phyloP scores from a whole-genome alignment of 2,329 filamentous ascomycete species.

The Sporothrix brunneoviolacea region DNA sequence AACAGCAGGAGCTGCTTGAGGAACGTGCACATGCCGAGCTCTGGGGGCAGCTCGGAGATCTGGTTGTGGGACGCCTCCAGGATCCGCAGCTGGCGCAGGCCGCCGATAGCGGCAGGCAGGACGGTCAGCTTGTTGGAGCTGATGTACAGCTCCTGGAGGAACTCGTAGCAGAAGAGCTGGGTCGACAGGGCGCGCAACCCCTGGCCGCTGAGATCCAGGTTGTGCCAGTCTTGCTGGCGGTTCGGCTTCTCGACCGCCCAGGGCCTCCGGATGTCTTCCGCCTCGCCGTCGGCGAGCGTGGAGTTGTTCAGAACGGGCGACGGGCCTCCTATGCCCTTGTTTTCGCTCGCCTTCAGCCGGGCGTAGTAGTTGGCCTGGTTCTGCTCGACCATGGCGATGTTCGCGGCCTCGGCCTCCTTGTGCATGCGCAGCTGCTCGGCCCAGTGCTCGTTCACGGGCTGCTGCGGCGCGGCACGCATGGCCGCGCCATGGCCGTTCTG shows the following conservation, averaged over 20 bases:
- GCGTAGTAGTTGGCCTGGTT: conserved; percentile 66
- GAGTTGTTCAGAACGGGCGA: conserved; percentile 42
- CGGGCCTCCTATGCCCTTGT: conserved; percentile 57
- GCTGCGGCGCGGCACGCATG: conserved; percentile 28
- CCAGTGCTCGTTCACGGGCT: conserved; percentile 66
- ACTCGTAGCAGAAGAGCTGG: conserved; percentile 78
- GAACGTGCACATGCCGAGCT: conserved; percentile 95
- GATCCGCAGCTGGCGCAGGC: conserved; percentile 71
- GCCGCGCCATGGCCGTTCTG: conserved; percentile 45
- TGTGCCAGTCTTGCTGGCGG: conserved; percentile 80
- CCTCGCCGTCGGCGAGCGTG: conserved; percentile 46
- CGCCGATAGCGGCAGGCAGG: conserved; percentile 75
- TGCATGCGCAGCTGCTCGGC: conserved; percentile 76
- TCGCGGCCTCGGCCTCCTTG: conserved; percentile 68
- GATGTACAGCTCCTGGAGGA: conserved; percentile 86
- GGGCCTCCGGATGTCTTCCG: conserved; percentile 52
- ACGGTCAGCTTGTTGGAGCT: conserved; percentile 83
- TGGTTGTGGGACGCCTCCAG: conserved; percentile 88
- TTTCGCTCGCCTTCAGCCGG: conserved; percentile 61
- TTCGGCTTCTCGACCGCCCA: conserved; percentile 58
- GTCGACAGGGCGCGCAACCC: conserved; percentile 75
- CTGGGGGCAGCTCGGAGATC: conserved; percentile 71
- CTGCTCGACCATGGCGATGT: conserved; percentile 62
- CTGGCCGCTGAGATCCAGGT: conserved; percentile 93
- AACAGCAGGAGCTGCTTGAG: conserved; percentile 80